Percentiles rank a stretch among this genome's conserved stretches.
phyloP scores from a whole-genome alignment of 331 rosid genomes.

The Acacia concinna region DNA sequence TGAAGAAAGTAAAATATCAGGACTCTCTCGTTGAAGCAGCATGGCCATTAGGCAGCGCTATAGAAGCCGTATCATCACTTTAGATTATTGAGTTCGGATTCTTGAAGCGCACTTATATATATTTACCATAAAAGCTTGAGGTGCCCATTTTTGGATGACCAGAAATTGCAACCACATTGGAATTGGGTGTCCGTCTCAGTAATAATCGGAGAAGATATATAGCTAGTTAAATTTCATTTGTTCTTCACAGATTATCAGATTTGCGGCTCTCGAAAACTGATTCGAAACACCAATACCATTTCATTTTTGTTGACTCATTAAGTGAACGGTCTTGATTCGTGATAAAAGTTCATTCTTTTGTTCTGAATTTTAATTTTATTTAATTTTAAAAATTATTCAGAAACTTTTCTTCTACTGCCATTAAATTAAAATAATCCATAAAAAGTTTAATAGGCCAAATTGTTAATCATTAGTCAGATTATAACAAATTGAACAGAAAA shows the following conservation, averaged over 20 bases:
- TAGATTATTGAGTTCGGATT: constrained; percentile 12
- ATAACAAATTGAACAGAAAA: neutral
- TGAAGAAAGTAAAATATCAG: constrained; percentile 70
- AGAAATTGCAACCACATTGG: constrained; percentile 19
- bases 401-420: neutral
- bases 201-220: constrained; percentile 39
- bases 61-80: constrained; percentile 71
- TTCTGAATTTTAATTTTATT: neutral
- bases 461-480: neutral
- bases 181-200: constrained; percentile 30
- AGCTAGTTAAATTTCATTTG: constrained; percentile 38
- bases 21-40: constrained; percentile 91
- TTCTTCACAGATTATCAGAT: constrained; percentile 27
- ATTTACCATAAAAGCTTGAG: constrained; percentile 16
- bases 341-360: constrained; percentile 1
- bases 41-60: constrained; percentile 97
- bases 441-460: neutral
- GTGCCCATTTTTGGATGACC: constrained; percentile 26
- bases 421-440: neutral
- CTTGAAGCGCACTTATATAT: constrained; percentile 16
- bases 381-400: neutral
- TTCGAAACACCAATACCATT: constrained; percentile 13
- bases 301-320: neutral
- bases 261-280: constrained; percentile 28
- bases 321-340: constrained; percentile 12